phyloP scores from a whole-genome alignment of 345 rosid species.

The Populus nigra region DNA sequence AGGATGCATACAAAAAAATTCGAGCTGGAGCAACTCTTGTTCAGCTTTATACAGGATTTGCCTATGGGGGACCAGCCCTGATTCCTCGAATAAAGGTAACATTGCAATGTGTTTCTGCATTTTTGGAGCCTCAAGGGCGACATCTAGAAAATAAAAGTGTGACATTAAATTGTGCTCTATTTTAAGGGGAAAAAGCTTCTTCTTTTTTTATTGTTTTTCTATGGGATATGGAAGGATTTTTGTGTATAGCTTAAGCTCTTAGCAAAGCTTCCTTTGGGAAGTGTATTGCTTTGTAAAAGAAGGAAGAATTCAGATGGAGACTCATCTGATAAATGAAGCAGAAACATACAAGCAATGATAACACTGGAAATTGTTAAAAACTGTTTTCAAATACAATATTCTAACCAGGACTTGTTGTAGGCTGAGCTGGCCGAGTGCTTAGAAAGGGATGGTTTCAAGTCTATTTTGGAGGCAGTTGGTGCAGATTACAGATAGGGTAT shows the following conservation, averaged over 20 bases:
- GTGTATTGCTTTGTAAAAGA: not conserved
- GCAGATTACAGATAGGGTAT: constrained; percentile 62
- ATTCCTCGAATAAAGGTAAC: constrained; percentile 88
- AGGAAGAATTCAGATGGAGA: not conserved
- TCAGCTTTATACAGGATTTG: constrained; percentile 92
- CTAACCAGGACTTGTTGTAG: constrained; percentile 28
- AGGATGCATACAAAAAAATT: constrained; percentile 90
- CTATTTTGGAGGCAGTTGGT: constrained; percentile 78
- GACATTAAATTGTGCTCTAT: not conserved
- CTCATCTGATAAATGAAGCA: not conserved
- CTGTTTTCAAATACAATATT: not conserved
- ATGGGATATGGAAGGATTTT: not conserved
- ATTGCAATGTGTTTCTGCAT: not conserved
- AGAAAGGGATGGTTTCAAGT: constrained; percentile 89
- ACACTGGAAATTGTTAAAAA: not conserved
- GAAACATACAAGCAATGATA: too few relatives aligned
- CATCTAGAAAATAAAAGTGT: not conserved
- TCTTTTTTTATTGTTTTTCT: not conserved
- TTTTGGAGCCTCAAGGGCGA: not conserved
- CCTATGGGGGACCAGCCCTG: constrained; percentile 95
- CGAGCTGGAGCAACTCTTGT: constrained; percentile 96
- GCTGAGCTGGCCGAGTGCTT: constrained; percentile 81
- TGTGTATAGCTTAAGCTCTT: not conserved
- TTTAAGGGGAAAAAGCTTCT: not conserved
- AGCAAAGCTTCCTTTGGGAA: not conserved